phyloP scores from a whole-genome alignment of 306 rosid genomes.

The Casuarina equisetifolia region DNA sequence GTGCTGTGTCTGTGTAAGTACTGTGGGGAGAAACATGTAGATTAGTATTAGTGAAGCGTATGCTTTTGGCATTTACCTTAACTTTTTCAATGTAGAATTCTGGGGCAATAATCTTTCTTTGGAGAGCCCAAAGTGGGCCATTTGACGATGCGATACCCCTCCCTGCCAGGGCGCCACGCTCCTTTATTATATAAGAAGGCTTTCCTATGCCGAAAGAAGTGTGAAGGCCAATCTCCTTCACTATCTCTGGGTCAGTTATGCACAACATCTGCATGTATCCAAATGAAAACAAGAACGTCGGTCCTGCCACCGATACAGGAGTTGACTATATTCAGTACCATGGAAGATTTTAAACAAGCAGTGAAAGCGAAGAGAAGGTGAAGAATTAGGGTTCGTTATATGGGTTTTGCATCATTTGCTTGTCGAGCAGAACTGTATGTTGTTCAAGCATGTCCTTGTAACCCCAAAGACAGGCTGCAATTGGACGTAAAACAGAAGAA shows the following conservation, averaged over 20 bases:
- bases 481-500: too few relatives aligned
- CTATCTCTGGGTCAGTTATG: conserved; percentile 32
- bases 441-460: too few relatives aligned
- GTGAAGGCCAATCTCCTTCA: conserved; percentile 36
- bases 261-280: conserved; percentile 32
- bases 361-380: too few relatives aligned
- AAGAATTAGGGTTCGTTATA: too few relatives aligned
- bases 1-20: too few relatives aligned
- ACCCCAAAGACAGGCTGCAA: too few relatives aligned
- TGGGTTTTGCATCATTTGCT: too few relatives aligned
- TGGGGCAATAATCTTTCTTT: conserved; percentile 45
- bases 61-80: conserved; percentile 26
- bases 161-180: conserved; percentile 37
- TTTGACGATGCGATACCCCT: conserved; percentile 35
- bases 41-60: too few relatives aligned
- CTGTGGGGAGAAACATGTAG: too few relatives aligned
- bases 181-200: conserved; percentile 33
- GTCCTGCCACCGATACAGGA: conserved; percentile 24
- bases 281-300: conserved; percentile 28
- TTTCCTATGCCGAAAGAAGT: conserved; percentile 37
- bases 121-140: conserved; percentile 45
- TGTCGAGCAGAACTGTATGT: too few relatives aligned
- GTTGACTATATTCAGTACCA: too few relatives aligned
- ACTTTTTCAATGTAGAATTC: conserved; percentile 41
- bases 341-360: neutral